Evolutionary conservation across 306 rosid species (phyloP).

Genomic region (Vigna radiata): DNA sequence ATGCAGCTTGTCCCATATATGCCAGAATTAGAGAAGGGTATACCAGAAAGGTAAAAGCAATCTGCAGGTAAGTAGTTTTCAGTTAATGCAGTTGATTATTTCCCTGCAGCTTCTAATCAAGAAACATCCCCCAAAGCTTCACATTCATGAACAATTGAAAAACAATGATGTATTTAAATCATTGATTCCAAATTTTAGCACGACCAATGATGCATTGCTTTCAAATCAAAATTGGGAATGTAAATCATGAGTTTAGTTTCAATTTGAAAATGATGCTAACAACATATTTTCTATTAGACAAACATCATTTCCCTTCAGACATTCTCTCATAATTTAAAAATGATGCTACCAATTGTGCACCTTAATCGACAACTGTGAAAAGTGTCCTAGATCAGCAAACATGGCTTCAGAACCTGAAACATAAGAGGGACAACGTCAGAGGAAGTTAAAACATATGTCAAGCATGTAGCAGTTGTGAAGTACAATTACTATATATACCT

Average conservation of each 20-base stretch:
- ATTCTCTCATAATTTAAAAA: not conserved
- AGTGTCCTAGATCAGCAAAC: constrained; percentile 97
- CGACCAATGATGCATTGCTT: not conserved
- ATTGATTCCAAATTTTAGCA: too few relatives aligned
- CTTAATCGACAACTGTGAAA: constrained; percentile 75
- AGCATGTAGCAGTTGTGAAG: not conserved
- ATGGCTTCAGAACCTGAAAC: constrained; percentile 95
- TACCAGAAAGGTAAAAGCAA: constrained; percentile 90
- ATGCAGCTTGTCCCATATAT: constrained; percentile 99
- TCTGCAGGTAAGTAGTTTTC: constrained; percentile 63
- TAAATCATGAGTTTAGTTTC: constrained; percentile 28
- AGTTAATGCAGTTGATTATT: constrained; percentile 38
- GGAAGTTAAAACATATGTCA: constrained; percentile 21
- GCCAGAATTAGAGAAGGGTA: constrained; percentile 91
- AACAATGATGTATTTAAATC: not conserved
- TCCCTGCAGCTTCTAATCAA: not conserved
- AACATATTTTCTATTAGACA: not conserved
- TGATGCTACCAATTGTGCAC: constrained; percentile 38
- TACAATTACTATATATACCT: constrained; percentile 62
- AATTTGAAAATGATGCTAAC: constrained; percentile 21
- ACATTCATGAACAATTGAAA: not conserved
- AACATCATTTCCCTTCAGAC: constrained; percentile 3
- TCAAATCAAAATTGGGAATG: constrained; percentile 1
- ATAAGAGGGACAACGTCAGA: constrained; percentile 34
- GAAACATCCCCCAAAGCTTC: not conserved